These are phyloP conservation scores for Phytopythium delawarense DNA, from an alignment of 352 stramenopile species.

Conservation along the genomic window DNA sequence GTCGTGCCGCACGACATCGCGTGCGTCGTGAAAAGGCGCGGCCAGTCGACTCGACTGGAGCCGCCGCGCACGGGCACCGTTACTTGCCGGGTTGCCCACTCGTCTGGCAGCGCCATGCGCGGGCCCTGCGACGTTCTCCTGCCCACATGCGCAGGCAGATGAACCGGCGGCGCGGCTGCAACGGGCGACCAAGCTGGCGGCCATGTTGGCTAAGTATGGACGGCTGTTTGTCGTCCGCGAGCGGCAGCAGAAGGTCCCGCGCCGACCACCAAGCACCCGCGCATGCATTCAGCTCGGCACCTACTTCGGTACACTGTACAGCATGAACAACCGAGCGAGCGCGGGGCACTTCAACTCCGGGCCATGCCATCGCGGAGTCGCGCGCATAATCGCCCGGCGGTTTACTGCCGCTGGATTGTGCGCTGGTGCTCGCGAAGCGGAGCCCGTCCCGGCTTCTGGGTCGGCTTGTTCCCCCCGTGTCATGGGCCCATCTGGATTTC, in stretches of 20 bases:
- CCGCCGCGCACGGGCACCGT: background rate
- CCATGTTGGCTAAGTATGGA: background rate
- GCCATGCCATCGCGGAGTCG: background rate
- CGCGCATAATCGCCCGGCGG: background rate
- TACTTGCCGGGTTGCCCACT: background rate
- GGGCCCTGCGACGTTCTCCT: too few relatives aligned
- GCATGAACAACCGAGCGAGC: background rate
- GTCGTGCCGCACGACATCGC: background rate
- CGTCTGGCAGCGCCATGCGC: background rate
- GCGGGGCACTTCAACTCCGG: background rate
- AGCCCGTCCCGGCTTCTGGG: too few relatives aligned
- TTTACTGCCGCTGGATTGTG: background rate
- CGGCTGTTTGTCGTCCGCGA: background rate
- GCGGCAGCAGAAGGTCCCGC: background rate
- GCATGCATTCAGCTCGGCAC: too few relatives aligned
- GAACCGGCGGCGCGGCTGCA: background rate
- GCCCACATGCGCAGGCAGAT: background rate
- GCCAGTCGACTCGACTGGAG: background rate
- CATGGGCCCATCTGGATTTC: background rate
- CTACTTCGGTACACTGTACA: too few relatives aligned
- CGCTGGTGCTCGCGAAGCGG: too few relatives aligned
- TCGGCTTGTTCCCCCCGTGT: background rate
- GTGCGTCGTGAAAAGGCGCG: background rate
- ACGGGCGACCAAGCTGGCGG: too few relatives aligned
- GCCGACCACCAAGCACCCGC: background rate